A percentile compares a stretch with the other conserved stretches of the same genome.
phyloP scores from a whole-genome alignment of 2,329 filamentous ascomycete genomes.

The Daldinia eschscholtzii region DNA sequence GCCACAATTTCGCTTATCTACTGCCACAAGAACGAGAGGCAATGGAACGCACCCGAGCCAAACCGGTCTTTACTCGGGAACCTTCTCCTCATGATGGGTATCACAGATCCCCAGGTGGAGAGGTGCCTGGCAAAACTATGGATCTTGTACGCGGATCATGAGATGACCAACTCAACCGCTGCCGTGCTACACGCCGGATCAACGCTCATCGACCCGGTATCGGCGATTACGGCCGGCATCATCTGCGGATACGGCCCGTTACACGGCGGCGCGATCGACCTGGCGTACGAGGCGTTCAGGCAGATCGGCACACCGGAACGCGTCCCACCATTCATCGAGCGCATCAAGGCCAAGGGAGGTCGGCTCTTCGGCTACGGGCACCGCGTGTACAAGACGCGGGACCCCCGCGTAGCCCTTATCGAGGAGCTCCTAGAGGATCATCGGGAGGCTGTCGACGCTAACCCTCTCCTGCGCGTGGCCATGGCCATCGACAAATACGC shows the following conservation, averaged over 20 bases:
- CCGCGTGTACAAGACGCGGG: constrained; percentile 49
- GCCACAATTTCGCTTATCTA: constrained; percentile 55
- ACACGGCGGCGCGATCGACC: constrained; percentile 63
- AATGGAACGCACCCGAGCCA: constrained; percentile 52
- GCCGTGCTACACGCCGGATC: constrained; percentile 61
- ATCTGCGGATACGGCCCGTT: constrained; percentile 60
- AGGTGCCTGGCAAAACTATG: constrained; percentile 53
- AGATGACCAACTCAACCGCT: constrained; percentile 63
- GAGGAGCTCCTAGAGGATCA: constrained; percentile 46
- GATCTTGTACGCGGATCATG: constrained; percentile 63
- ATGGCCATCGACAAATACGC: constrained; percentile 56
- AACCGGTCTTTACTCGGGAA: constrained; percentile 57
- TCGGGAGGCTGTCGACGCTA: constrained; percentile 45
- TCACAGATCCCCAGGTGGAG: constrained; percentile 53
- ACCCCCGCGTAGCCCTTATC: constrained; percentile 47
- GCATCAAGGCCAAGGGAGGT: constrained; percentile 57
- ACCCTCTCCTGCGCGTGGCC: constrained; percentile 55
- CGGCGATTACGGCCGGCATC: constrained; percentile 56
- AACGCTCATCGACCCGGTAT: constrained; percentile 60
- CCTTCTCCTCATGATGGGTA: constrained; percentile 61
- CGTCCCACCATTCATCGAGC: constrained; percentile 56
- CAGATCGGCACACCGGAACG: constrained; percentile 55
- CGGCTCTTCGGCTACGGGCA: constrained; percentile 57
- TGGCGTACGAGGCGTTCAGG: constrained; percentile 59
- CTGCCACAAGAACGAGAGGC: constrained; percentile 55